phyloP scores from a whole-genome alignment of 805 yeast species.

The Saccharomycopsis fibuligera region DNA sequence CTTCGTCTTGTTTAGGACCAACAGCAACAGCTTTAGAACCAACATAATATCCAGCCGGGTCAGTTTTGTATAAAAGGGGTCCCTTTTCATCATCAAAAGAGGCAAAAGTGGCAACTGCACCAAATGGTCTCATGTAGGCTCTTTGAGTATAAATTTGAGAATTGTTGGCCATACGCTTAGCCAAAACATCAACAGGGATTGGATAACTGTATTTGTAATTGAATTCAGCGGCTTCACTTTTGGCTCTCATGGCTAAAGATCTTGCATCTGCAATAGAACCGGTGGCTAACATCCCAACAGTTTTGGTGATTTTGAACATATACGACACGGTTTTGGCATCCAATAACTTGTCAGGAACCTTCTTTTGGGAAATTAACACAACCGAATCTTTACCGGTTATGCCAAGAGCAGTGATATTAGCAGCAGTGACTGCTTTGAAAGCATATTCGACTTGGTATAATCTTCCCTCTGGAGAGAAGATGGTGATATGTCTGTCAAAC shows the following conservation, averaged over 20 bases:
- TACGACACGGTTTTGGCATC: slow-evolving; percentile 85
- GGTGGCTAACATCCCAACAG: slow-evolving; percentile 84
- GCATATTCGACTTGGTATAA: slow-evolving; percentile 97
- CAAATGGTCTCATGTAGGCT: slow-evolving; percentile 97
- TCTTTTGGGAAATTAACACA: slow-evolving; percentile 89
- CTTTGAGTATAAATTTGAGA: slow-evolving; percentile 95
- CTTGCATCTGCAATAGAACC: slow-evolving; percentile 97
- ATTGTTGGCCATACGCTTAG: slow-evolving; percentile 92
- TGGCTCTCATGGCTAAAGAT: slow-evolving; percentile 81
- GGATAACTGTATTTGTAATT: slow-evolving; percentile 92
- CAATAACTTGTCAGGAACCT: slow-evolving; percentile 89
- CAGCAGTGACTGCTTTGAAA: slow-evolving; percentile 89
- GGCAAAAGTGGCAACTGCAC: slow-evolving; percentile 85
- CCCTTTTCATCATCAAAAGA: slow-evolving; percentile 87
- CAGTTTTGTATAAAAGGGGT: slow-evolving; percentile 85
- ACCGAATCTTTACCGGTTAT: slow-evolving; percentile 81
- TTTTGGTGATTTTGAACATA: slow-evolving; percentile 72
- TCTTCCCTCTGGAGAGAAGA: slow-evolving; percentile 98
- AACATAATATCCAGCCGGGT: slow-evolving; percentile 94
- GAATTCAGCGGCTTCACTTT: slow-evolving; percentile 94
- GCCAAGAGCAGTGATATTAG: slow-evolving; percentile 85
- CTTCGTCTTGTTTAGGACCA: slow-evolving; percentile 97
- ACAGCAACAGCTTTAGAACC: slow-evolving; percentile 90
- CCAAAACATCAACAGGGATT: slow-evolving; percentile 89
- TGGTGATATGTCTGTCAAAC: slow-evolving; percentile 96